These are phyloP conservation scores for Penicillium sp. DNA, from an alignment of 2,329 filamentous ascomycete species.

Conservation along the genomic window DNA sequence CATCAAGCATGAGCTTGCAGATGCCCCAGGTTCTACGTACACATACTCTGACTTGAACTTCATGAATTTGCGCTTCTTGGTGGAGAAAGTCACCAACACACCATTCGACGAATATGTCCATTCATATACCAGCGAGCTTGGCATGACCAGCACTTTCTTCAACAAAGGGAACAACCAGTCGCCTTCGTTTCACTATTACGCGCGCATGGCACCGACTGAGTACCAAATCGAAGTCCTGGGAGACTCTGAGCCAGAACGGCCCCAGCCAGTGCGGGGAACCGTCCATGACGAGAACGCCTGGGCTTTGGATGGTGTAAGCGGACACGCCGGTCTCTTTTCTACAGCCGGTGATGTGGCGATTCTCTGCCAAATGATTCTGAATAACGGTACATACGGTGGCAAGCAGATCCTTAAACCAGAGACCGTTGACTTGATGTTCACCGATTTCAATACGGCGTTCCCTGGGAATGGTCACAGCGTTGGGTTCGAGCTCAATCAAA, in stretches of 20 bases:
- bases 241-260: conserved; percentile 31
- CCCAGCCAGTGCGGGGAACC: conserved; percentile 39
- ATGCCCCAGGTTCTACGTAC: conserved; percentile 28
- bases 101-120: conserved; percentile 27
- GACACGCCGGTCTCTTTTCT: conserved; percentile 39
- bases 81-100: conserved; percentile 29
- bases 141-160: conserved; percentile 2
- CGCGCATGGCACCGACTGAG: conserved; percentile 31
- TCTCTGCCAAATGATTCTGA: conserved; percentile 39
- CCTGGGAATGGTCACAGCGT: conserved; percentile 27
- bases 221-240: conserved; percentile 33
- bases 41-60: conserved; percentile 39
- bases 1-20: conserved; percentile 19
- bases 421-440: conserved; percentile 35
- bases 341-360: conserved; percentile 31
- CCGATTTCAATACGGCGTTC: conserved; percentile 32
- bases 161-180: conserved; percentile 1
- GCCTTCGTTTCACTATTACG: not conserved
- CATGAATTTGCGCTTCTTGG: conserved; percentile 32
- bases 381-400: conserved; percentile 37
- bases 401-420: conserved; percentile 26
- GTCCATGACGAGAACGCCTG: conserved; percentile 41
- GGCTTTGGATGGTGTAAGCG: conserved; percentile 34
- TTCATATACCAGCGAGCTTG: not conserved
- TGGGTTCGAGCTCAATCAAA: conserved; percentile 36